Evolutionary conservation across 768 basidiomycete species (phyloP).

Genomic region (Trametes cingulata): DNA sequence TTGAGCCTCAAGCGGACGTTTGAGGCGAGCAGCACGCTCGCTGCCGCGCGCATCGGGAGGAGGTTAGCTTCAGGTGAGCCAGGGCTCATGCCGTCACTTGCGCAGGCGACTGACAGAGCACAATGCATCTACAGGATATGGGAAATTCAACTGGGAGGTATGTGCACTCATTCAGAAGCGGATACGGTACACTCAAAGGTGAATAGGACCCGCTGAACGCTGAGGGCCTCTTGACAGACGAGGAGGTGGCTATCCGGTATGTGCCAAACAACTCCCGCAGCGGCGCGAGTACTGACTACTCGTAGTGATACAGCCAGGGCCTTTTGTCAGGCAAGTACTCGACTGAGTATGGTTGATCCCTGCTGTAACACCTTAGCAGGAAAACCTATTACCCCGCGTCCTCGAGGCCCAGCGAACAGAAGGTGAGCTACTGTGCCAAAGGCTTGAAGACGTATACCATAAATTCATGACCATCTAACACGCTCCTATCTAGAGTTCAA

Average conservation of each 20-base stretch:
- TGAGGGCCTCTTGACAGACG: conserved; percentile 81
- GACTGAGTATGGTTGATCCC: fast-evolving
- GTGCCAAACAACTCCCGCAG: conserved; percentile 9
- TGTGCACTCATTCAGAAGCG: background rate
- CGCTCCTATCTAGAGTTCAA: conserved; percentile 63
- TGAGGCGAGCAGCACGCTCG: background rate
- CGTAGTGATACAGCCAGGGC: conserved; percentile 72
- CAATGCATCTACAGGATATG: conserved; percentile 19
- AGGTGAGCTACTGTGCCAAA: conserved; percentile 44
- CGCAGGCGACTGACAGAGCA: background rate
- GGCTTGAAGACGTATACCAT: background rate
- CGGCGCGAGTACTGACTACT: background rate
- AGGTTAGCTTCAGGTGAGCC: conserved; percentile 4
- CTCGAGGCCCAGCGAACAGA: conserved; percentile 86
- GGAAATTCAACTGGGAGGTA: conserved; percentile 34
- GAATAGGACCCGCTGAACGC: conserved; percentile 79
- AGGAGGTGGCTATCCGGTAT: conserved; percentile 87
- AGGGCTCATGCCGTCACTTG: background rate
- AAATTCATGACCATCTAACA: too few relatives aligned
- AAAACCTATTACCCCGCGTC: conserved; percentile 85
- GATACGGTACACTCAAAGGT: background rate
- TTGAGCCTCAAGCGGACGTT: background rate
- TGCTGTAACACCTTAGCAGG: conserved; percentile 44
- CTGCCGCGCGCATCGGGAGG: background rate
- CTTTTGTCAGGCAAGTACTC: conserved; percentile 69